Evolutionary conservation across 2,329 filamentous ascomycete species (phyloP).

Genomic region (Lachnellula willkommii): DNA sequence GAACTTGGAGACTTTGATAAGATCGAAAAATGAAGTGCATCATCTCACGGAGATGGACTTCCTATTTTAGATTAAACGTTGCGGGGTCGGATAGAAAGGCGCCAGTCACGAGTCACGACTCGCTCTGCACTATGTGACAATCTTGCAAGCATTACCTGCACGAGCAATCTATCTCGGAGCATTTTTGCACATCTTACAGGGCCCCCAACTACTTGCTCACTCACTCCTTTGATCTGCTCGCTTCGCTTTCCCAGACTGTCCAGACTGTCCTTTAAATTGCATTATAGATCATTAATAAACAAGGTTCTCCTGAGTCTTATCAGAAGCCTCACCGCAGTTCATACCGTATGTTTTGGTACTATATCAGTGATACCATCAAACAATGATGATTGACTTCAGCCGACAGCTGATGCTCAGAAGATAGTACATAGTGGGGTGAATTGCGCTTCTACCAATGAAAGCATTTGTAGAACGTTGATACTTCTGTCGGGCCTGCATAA

Average conservation of each 20-base stretch:
- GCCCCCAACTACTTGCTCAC: background rate
- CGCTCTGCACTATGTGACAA: background rate
- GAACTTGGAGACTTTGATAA: background rate
- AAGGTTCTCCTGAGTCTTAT: background rate
- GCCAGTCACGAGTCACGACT: background rate
- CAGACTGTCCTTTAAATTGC: conserved; percentile 1
- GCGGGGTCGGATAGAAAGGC: background rate
- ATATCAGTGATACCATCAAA: background rate
- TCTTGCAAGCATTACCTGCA: conserved; percentile 9
- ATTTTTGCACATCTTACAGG: conserved; percentile 6
- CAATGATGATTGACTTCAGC: background rate
- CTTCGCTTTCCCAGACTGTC: conserved; percentile 1
- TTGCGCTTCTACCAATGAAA: background rate
- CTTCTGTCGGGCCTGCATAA: background rate
- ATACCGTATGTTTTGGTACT: background rate
- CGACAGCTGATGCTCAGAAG: background rate
- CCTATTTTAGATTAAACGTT: conserved; percentile 6
- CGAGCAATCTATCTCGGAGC: conserved; percentile 10
- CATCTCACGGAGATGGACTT: background rate
- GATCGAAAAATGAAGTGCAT: background rate
- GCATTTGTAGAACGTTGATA: background rate
- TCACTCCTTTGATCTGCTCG: conserved; percentile 8
- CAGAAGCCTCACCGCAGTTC: background rate
- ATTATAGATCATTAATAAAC: background rate
- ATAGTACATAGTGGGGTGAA: background rate